Base-by-base conservation (phyloP, 225 moss, liverwort and hornwort species). In the Takakia lepidozioides region DNA sequence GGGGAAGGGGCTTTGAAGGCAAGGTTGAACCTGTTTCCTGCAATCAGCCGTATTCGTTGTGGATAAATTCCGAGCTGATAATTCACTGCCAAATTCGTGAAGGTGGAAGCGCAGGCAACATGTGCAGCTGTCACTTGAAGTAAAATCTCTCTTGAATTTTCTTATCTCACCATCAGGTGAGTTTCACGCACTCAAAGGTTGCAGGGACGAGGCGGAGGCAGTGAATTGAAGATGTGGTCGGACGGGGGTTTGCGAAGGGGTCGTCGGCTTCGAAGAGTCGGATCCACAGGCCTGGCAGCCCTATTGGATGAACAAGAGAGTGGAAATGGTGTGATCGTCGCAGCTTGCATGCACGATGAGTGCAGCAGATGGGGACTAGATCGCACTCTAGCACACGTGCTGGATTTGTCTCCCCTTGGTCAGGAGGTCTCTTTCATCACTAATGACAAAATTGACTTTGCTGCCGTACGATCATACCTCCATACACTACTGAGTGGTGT, bases 341-440 rank as follows among this genome's bases (percentile, higher is more conserved):
- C 87, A 32, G 69, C 87, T 10, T 90, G 90, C 19, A 81, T 87
- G 82, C 78, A 91, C n/a, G 95, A 98, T 38, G 95, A 98, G 29
- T 57, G 67, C 56, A 64, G 65, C 56, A 81, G 72, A 35, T 39
- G 66, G 65, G 82, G 90, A 26, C 71, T 76, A 48, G 90, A 98
- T 34, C 88, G 93, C 41, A 90, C 86, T 10, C 63, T 98, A 39
- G 80, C 80, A 46, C 87, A 91, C 25, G 70, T 98, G 2, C 59
- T 98, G 46, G 95, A 73, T 51, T 69, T 69, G 20, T 49, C 76
- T 7, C 63, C 49, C 25, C 55, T 20, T 24, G 72, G 67, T 24
- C 50, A 65, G 25, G 77, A 85, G 69, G 23, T 69, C 27, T 54
- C 70, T 29, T 37, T 83, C 28, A 72, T 73, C 49, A 19, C 45